A percentile compares a stretch with the other conserved stretches of the same genome.
Evolutionary conservation across 2,329 filamentous ascomycete genomes (phyloP).

Genomic region (Cladobotryum mycophilum): DNA sequence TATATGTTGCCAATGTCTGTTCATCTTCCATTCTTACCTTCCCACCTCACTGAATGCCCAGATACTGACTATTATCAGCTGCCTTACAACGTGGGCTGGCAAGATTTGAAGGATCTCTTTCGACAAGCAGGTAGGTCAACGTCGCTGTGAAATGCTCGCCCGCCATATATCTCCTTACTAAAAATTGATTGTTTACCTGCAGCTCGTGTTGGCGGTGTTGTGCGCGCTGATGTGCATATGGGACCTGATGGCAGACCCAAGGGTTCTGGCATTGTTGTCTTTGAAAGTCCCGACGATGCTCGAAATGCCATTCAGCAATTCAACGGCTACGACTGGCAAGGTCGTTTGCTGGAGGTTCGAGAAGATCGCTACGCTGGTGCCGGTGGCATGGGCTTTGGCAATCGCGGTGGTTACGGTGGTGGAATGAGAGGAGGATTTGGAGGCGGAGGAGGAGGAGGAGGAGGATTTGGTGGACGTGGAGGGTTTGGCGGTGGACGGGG

Average conservation of each 20-base stretch:
- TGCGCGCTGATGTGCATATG: conserved; percentile 91
- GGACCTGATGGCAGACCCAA: conserved; percentile 90
- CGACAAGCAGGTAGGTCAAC: conserved; percentile 81
- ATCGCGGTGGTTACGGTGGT: conserved; percentile 54
- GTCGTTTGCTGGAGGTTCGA: conserved; percentile 84
- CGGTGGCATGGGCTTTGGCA: conserved; percentile 49
- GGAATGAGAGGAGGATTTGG: conserved; percentile 55
- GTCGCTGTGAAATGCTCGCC: neutral
- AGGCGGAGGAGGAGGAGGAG: conserved; percentile 32
- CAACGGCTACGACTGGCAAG: conserved; percentile 98
- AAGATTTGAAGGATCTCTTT: conserved; percentile 98
- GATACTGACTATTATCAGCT: conserved; percentile 52
- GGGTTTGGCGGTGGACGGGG: conserved; percentile 41
- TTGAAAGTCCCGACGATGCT: conserved; percentile 90
- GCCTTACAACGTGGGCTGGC: conserved; percentile 96
- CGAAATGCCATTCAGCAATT: conserved; percentile 95
- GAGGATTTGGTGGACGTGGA: conserved; percentile 38
- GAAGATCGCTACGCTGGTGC: conserved; percentile 85
- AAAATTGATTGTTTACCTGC: neutral
- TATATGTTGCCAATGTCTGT: conserved; percentile 98
- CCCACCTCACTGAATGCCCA: conserved; percentile 13
- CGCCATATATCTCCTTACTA: neutral
- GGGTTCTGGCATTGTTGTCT: conserved; percentile 94
- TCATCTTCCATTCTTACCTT: conserved; percentile 8
- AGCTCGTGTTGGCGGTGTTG: conserved; percentile 66